A percentile compares a stretch with the other conserved stretches of the same genome.
phyloP scores from a whole-genome alignment of 306 rosid species.

The Comarum palustre region DNA sequence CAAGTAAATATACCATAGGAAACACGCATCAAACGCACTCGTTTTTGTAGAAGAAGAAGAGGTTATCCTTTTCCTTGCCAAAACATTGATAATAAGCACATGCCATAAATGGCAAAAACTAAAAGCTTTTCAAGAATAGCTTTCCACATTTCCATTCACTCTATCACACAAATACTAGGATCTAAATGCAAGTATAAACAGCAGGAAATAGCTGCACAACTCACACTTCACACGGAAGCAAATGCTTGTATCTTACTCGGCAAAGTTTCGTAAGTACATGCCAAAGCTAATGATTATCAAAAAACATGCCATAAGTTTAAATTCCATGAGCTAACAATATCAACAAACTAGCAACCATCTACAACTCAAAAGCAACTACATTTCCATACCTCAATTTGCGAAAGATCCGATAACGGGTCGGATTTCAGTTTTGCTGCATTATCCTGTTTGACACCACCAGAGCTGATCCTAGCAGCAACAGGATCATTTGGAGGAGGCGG shows the following conservation, averaged over 20 bases:
- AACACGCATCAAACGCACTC: not conserved
- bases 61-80: not conserved
- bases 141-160: not conserved
- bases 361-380: not conserved
- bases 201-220: not conserved
- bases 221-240: not conserved
- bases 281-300: not conserved
- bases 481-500: slow-evolving; percentile 98
- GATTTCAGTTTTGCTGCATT: slow-evolving; percentile 32
- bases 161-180: not conserved
- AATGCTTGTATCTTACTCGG: not conserved
- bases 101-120: not conserved
- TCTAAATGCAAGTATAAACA: slow-evolving; percentile 5
- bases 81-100: not conserved
- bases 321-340: not conserved
- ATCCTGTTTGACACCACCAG: slow-evolving; percentile 45
- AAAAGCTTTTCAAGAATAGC: not conserved
- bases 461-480: slow-evolving; percentile 58
- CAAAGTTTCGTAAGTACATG: not conserved
- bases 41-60: not conserved
- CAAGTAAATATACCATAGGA: not conserved
- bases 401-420: slow-evolving; percentile 82
- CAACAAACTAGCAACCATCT: not conserved
- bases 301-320: not conserved
- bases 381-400: slow-evolving; percentile 73